Evolutionary conservation across 2,329 filamentous ascomycete genomes (phyloP).

Genomic region (Venturia aucupariae): DNA sequence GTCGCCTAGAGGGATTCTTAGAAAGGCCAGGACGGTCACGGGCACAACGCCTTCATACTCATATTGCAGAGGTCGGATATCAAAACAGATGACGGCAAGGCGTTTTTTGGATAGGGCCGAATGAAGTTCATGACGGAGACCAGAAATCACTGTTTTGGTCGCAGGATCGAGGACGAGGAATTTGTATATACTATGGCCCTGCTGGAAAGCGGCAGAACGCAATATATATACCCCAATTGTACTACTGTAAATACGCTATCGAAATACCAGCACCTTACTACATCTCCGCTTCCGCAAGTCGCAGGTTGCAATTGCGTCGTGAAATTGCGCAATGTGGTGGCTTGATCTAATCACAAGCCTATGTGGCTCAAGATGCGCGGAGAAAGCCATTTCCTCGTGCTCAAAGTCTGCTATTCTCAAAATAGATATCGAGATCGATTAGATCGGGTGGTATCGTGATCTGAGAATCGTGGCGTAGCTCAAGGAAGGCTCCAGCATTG

Average conservation of each 20-base stretch:
- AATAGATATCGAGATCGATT: not conserved
- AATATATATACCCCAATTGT: slow-evolving; percentile 1
- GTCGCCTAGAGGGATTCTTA: not conserved
- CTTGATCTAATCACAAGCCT: not conserved
- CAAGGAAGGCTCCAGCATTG: not conserved
- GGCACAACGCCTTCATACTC: not conserved
- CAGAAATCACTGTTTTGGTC: not conserved
- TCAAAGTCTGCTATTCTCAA: too few species aligned
- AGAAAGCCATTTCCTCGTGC: not conserved
- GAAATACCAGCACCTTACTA: not conserved
- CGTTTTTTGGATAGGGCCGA: slow-evolving; percentile 1
- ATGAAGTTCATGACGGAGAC: not conserved
- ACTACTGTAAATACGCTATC: not conserved
- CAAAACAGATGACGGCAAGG: not conserved
- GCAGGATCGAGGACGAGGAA: not conserved
- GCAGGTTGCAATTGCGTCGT: slow-evolving; percentile 1
- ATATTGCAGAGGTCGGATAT: not conserved
- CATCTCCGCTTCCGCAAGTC: not conserved
- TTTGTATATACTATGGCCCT: not conserved
- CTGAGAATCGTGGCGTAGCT: not conserved
- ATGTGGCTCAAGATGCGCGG: not conserved
- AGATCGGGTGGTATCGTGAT: not conserved
- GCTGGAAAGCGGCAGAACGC: not conserved
- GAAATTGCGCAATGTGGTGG: slow-evolving; percentile 3
- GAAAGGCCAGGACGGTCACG: not conserved